A percentile compares a stretch with the other conserved stretches of the same genome.
Conservation (phyloP, 2,329 filamentous ascomycete species). For the Orbilia blumenaviensis region DNA sequence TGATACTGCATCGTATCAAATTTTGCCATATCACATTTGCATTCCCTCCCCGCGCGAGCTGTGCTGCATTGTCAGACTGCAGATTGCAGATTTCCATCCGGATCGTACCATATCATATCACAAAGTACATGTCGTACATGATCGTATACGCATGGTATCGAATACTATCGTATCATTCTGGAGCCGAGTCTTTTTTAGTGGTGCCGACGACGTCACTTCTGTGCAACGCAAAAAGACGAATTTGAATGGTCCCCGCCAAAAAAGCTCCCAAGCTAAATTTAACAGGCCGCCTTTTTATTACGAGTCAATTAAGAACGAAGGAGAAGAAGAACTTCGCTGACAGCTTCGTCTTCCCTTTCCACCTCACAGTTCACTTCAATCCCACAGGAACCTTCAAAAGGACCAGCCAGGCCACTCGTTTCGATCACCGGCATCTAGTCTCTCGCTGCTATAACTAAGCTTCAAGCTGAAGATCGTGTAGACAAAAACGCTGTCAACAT, state of each 20-base stretch:
- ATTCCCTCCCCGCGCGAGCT: background rate
- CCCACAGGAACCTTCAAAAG: background rate
- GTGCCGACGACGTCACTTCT: constrained; percentile 40
- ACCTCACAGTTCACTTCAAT: background rate
- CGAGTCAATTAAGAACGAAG: constrained; percentile 11
- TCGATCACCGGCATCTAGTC: background rate
- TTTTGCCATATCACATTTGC: background rate
- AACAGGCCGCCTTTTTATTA: background rate
- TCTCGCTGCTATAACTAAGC: constrained; percentile 2
- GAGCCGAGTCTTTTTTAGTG: background rate
- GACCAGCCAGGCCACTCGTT: background rate
- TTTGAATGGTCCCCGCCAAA: constrained; percentile 17
- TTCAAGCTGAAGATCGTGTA: background rate
- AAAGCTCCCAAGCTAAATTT: no score
- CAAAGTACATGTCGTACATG: no score
- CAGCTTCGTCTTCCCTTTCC: constrained; percentile 1
- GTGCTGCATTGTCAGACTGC: background rate
- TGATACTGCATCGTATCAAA: background rate
- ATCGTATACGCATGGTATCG: no score
- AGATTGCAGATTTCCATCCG: background rate
- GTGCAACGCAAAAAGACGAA: constrained; percentile 32
- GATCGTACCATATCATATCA: no score
- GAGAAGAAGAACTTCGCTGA: background rate
- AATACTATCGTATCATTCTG: no score
- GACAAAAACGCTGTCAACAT: constrained; percentile 58